A percentile compares a stretch with the other conserved stretches of the same genome.
These are phyloP conservation scores for Alternaria brassicicola DNA, from an alignment of 2,329 filamentous ascomycete genomes.

Conservation along the genomic window DNA sequence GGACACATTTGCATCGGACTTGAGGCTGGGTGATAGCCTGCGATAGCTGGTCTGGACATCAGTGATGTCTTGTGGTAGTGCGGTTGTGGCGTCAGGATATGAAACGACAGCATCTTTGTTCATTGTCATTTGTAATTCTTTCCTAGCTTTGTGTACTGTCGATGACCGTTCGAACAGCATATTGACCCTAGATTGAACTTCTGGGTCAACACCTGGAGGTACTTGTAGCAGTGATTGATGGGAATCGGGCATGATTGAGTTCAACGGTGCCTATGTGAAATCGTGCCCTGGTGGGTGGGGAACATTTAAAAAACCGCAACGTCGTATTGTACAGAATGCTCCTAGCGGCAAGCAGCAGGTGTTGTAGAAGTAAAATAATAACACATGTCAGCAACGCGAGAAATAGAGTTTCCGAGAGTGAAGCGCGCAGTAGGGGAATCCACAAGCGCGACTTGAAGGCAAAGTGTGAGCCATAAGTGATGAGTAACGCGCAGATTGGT, in stretches of 20 bases:
- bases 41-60: not conserved
- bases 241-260: not conserved
- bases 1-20: not conserved
- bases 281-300: rapidly evolving
- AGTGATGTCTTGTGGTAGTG: not conserved
- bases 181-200: rapidly evolving
- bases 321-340: not conserved
- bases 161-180: not conserved
- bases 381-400: not conserved
- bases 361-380: not conserved
- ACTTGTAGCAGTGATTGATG: not conserved
- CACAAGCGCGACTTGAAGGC: rapidly evolving
- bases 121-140: rapidly evolving
- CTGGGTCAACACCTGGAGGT: not conserved
- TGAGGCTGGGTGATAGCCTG: not conserved
- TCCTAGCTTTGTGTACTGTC: not conserved
- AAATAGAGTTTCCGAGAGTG: not conserved
- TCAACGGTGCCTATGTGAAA: not conserved
- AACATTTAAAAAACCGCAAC: not conserved
- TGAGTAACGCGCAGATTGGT: not conserved
- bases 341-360: not conserved
- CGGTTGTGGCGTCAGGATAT: not conserved
- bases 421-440: not conserved
- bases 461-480: not conserved
- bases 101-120: not conserved